Percentiles rank a stretch among this genome's conserved stretches.
Conservation (phyloP, 179 eudicot species). For the Actinidia chinensis region DNA sequence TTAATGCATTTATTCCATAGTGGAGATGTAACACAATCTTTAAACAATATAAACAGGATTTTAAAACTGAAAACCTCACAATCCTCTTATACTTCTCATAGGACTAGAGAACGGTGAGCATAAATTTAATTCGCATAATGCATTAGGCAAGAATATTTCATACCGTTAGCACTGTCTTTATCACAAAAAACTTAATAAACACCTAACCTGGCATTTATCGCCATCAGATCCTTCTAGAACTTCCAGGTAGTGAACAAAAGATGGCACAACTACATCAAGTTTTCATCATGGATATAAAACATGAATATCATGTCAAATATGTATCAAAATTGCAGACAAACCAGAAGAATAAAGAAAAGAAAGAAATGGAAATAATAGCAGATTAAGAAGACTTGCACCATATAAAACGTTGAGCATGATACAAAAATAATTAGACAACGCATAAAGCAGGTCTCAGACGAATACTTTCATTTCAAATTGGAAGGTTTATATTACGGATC, state of each 20-base stretch:
- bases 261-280: constrained; percentile 94
- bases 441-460: neutral
- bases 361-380: neutral
- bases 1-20: neutral
- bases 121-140: constrained; percentile 1
- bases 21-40: neutral
- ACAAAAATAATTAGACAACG: neutral
- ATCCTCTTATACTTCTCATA: neutral
- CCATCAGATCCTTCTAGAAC: constrained; percentile 98
- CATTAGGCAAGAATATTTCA: neutral
- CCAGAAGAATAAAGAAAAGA: neutral
- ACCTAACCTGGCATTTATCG: constrained; percentile 87
- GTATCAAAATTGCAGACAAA: neutral
- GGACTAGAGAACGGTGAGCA: neutral
- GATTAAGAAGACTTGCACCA: neutral
- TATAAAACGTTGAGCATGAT: neutral
- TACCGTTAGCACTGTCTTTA: neutral
- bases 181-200: neutral
- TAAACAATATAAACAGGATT: constrained; percentile 7
- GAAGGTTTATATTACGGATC: neutral
- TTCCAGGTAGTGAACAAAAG: constrained; percentile 96
- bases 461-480: neutral
- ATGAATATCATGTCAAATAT: neutral
- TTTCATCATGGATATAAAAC: constrained; percentile 72
- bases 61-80: neutral